Evolutionary conservation across 495 filamentous ascomycete genomes (phyloP), one percentile per base, ranked within the genome.

Genomic region (Bathelium albidoporum): DNA sequence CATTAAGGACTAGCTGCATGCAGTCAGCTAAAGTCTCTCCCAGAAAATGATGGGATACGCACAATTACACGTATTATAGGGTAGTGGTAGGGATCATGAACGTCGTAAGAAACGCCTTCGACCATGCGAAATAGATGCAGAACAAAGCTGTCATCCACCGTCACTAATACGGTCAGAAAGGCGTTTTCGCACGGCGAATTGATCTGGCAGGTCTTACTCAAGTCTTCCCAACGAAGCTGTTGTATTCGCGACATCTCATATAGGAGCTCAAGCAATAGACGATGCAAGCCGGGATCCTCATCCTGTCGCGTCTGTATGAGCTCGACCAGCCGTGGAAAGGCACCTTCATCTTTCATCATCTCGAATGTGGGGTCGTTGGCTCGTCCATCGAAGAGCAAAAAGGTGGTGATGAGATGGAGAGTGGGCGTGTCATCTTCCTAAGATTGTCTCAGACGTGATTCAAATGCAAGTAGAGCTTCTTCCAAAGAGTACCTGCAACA

Each of bases 191-290:
- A 32, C 31, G 14, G 58, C n/a, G 32, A 10, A 20, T 32, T 43
- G 39, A 9, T 32, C 7, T 4, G 10, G 45, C 18, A 31, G 9
- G 24, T 77, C 81, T 77, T 80, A 81, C 88, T 78, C 62, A 98
- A 73, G 70, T 97, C 93, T 64, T 91, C 85, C 62, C 80, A 76
- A 65, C 83, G 85, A 22, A 98, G 72, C 58, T 85, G 80, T 75
- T 97, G 93, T 73, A 97, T 90, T 58, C 95, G 83, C 45, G 90
- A 95, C 90, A 97, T 96, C 79, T 97, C 94, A 74, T 96, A 98
- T 67, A 97, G 79, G 64, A 98, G 76, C 75, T 97, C 89, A 74
- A 98, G 80, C 31, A 96, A 78, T 34, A 91, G 76, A 32, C 88
- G 82, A 78, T 96, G 91, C 63, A 97, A 78, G 55, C 85, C 82